These are phyloP conservation scores for Camellia granthamiana DNA, from an alignment of 148 eudicot genomes.

Conservation along the genomic window DNA sequence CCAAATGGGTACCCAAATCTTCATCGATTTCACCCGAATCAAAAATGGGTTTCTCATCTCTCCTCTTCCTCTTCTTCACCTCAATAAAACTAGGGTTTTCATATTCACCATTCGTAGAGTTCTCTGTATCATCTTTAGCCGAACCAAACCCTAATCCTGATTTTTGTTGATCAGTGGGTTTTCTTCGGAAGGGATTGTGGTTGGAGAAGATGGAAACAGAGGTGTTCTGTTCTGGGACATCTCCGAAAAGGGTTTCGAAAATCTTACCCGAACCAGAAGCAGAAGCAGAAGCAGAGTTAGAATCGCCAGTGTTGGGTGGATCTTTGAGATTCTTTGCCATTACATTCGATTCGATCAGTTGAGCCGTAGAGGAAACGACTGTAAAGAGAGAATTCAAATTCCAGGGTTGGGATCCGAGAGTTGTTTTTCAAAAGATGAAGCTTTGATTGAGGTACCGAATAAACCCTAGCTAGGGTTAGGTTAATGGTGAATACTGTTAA, in stretches of 20 bases:
- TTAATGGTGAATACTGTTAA: no score
- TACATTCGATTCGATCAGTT: not conserved
- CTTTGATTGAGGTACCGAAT: no score
- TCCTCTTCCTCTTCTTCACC: conserved; percentile 36
- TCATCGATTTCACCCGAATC: conserved; percentile 12
- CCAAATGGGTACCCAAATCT: not conserved
- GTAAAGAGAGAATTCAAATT: not conserved
- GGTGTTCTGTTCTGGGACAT: conserved; percentile 26
- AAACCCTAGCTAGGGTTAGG: no score
- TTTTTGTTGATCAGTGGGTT: conserved; percentile 20
- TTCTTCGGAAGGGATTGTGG: conserved; percentile 59
- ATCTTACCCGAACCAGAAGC: conserved; percentile 30
- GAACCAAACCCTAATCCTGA: conserved; percentile 14
- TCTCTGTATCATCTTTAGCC: conserved; percentile 8
- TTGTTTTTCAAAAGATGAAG: not conserved
- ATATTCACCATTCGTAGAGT: conserved; percentile 17
- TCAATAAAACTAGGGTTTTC: conserved; percentile 20
- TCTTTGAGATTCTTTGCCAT: conserved; percentile 73
- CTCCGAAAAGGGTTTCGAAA: conserved; percentile 57
- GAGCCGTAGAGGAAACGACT: not conserved
- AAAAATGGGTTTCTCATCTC: conserved; percentile 17
- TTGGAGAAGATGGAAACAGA: conserved; percentile 52
- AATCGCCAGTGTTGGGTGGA: conserved; percentile 17
- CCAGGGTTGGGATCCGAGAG: not conserved
- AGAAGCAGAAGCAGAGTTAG: conserved; percentile 16